Evolutionary conservation across 2,329 filamentous ascomycete species (phyloP), one percentile per base, ranked within the genome.

Genomic region (Coniochaeta sp.): DNA sequence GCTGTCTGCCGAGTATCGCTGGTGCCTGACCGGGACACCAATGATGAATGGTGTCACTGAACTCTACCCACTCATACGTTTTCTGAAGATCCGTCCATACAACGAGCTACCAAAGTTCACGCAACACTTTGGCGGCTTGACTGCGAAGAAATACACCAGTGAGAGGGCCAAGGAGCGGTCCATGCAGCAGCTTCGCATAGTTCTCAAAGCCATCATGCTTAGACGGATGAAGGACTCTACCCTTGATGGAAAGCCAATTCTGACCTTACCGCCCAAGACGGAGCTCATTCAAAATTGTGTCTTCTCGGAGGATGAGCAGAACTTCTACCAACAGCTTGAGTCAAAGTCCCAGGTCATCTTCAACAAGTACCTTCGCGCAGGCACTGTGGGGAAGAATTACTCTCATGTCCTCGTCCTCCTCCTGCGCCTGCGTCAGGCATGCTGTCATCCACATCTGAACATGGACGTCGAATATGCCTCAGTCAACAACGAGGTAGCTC

Each of bases 21-120:
- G 90, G 76, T 91, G 88, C 68, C 82, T 93, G 71, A 91, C 88
- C 3, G 90, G 90, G 28, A 95, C 90, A 0, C 90, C 90, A 0
- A 92, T 93, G 89, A 95, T 95, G 89, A 96, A 96, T 67, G 85
- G 81, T 14, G 85, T 93, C 2, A 78, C 83, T 26, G 93, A 97
- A 67, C 78, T 96, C 3, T 92, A 84, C 67, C 89, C 91, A 0
- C 75, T 96, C 22, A 79, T 96, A 52, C 82, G 84, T 2, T 97
- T 96, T 68, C 78, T 96, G 17, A 79, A 81, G 2, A 93, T 96
- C 68, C 81, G 81, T 62, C 91, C 91, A 1, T 96, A 95, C 71
- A 84, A 82, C 66, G 77, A 83, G 16, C 82, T 82, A 75, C 75
- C 82, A 0, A 75, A 76, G 24, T 96, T 96, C 71, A 81, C 80